A percentile compares a stretch with the other conserved stretches of the same genome.
Conservation (phyloP, 805 yeast species). For the Cyberlindnera amylophila region DNA sequence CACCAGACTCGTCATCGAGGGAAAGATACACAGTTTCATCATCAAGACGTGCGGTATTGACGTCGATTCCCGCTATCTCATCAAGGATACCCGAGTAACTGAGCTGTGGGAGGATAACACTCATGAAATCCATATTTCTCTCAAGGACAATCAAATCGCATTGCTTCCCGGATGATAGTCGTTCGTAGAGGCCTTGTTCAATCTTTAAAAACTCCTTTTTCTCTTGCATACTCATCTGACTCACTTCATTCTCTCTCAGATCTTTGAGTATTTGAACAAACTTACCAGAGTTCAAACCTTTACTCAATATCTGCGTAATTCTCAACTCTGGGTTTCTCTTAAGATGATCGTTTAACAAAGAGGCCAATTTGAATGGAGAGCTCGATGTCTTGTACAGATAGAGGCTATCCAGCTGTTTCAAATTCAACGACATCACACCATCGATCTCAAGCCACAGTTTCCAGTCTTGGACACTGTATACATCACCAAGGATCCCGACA, state of each 20-base stretch:
- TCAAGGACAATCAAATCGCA: slow-evolving; percentile 77
- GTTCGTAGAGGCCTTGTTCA: slow-evolving; percentile 32
- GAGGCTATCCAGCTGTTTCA: slow-evolving; percentile 30
- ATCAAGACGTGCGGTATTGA: slow-evolving; percentile 32
- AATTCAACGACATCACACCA: slow-evolving; percentile 13
- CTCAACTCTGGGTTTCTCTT: slow-evolving; percentile 44
- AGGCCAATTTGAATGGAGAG: slow-evolving; percentile 27
- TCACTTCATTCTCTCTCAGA: slow-evolving; percentile 28
- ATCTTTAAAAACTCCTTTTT: slow-evolving; percentile 27
- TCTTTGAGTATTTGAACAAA: slow-evolving; percentile 42
- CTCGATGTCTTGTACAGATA: slow-evolving; percentile 35
- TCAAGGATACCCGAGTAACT: slow-evolving; percentile 81
- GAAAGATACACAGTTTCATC: slow-evolving; percentile 20
- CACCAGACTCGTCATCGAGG: slow-evolving; percentile 5
- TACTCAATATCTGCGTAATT: slow-evolving; percentile 47
- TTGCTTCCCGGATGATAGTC: slow-evolving; percentile 39
- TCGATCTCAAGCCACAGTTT: slow-evolving; percentile 12
- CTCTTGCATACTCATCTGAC: slow-evolving; percentile 33
- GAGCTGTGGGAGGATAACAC: slow-evolving; percentile 71
- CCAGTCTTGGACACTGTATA: slow-evolving; percentile 17
- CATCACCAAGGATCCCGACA: slow-evolving; percentile 19
- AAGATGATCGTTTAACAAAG: slow-evolving; percentile 40
- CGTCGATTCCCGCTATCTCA: slow-evolving; percentile 55
- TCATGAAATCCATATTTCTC: slow-evolving; percentile 67
- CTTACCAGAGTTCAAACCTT: slow-evolving; percentile 54